These are phyloP conservation scores for Bathelium albidoporum DNA, from an alignment of 495 filamentous ascomycete genomes.

Conservation along the genomic window DNA sequence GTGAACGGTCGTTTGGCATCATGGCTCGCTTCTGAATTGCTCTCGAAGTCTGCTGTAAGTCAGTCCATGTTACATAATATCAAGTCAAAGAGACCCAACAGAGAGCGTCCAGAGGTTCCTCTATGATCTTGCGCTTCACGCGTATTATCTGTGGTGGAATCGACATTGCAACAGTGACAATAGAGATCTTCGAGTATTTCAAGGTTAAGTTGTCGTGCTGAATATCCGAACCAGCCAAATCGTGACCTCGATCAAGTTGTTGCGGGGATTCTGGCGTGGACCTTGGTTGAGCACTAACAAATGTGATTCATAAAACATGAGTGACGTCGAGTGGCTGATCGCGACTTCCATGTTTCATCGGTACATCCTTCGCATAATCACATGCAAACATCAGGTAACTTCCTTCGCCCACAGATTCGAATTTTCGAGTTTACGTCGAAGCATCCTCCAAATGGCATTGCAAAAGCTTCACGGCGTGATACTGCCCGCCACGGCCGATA, in stretches of 20 bases:
- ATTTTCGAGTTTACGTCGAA: too few relatives aligned
- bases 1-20: neutral
- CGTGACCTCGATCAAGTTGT: too few relatives aligned
- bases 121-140: neutral
- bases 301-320: neutral
- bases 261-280: too few relatives aligned
- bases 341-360: neutral
- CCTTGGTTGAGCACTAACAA: too few relatives aligned
- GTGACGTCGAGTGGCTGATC: neutral
- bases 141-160: neutral
- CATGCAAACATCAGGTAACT: too few relatives aligned
- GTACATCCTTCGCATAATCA: neutral
- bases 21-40: neutral
- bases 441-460: conserved; percentile 10
- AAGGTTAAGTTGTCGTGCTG: too few relatives aligned
- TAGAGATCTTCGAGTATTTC: too few relatives aligned
- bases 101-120: neutral
- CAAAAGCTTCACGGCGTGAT: conserved; percentile 19
- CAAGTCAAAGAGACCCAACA: neutral
- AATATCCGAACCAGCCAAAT: too few relatives aligned
- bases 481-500: conserved; percentile 25
- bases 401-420: too few relatives aligned
- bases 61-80: neutral
- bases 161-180: neutral
- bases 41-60: neutral